Conservation (phyloP, 805 yeast species). For the Nakazawaea wickerhamii region DNA sequence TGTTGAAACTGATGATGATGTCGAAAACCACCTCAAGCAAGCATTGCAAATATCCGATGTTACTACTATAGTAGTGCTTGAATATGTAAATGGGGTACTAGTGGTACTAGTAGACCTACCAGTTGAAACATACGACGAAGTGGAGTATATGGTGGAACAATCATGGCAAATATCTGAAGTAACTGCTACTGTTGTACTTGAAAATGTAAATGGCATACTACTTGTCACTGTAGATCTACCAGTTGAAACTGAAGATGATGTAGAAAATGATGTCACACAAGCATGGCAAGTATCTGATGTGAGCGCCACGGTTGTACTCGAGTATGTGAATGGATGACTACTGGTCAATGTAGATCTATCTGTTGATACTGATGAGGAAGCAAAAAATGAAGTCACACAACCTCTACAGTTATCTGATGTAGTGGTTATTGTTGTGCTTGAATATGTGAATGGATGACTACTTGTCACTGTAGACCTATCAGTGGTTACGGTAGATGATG, state of each 20-base stretch:
- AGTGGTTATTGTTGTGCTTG: background rate
- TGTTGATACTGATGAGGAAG: background rate
- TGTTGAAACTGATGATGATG: background rate
- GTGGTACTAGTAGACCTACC: background rate
- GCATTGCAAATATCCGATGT: background rate
- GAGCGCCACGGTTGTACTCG: background rate
- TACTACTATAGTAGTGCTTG: background rate
- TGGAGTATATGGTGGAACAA: background rate
- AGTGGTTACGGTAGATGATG: background rate
- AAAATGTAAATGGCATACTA: background rate
- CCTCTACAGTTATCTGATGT: background rate
- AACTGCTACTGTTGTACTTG: background rate
- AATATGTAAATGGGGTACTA: background rate
- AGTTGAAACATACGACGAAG: background rate
- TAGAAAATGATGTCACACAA: slow-evolving; percentile 1
- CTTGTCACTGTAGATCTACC: background rate
- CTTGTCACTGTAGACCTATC: background rate
- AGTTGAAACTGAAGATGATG: background rate
- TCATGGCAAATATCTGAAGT: background rate
- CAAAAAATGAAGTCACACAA: background rate
- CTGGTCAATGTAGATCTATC: background rate
- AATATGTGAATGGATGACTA: background rate
- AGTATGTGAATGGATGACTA: background rate
- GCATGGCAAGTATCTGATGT: background rate
- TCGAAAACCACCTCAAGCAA: background rate